phyloP scores from a whole-genome alignment of 495 filamentous ascomycete species.

The Geoglossum glabrum region DNA sequence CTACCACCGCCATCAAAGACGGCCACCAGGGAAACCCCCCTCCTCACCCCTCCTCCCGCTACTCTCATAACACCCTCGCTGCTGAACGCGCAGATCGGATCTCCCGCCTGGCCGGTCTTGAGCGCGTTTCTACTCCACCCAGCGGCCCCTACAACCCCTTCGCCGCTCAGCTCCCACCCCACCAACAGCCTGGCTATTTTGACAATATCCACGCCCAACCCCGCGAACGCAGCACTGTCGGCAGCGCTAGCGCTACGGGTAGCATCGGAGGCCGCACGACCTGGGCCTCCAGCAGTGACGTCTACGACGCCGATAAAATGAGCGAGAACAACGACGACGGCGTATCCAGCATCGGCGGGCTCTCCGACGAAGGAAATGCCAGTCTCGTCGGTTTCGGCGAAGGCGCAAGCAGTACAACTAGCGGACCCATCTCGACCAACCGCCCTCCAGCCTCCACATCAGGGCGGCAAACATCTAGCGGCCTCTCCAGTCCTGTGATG shows the following conservation, averaged over 20 bases:
- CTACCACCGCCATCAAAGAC: constrained; percentile 85
- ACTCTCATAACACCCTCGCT: constrained; percentile 46
- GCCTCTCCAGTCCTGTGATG: constrained; percentile 3
- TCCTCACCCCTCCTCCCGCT: constrained; percentile 25
- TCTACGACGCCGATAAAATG: constrained; percentile 38
- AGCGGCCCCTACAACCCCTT: constrained; percentile 11
- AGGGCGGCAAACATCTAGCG: too few species aligned
- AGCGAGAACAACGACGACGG: constrained; percentile 49
- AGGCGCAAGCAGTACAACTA: constrained; percentile 60
- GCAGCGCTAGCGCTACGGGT: constrained; percentile 60
- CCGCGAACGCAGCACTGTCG: constrained; percentile 63
- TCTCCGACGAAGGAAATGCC: constrained; percentile 59
- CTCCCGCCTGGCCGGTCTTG: constrained; percentile 70
- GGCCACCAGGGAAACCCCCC: constrained; percentile 58
- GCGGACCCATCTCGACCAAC: constrained; percentile 38
- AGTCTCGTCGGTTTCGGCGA: constrained; percentile 75
- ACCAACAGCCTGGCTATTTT: constrained; percentile 39
- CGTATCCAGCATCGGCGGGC: constrained; percentile 41
- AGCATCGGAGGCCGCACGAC: constrained; percentile 53
- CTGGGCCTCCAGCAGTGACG: constrained; percentile 48
- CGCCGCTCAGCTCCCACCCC: constrained; percentile 6
- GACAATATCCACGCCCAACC: constrained; percentile 36
- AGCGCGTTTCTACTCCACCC: constrained; percentile 38
- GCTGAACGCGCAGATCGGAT: constrained; percentile 88
- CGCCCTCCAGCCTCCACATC: constrained; percentile 14